A percentile compares a stretch with the other conserved stretches of the same genome.
Evolutionary conservation across 192 early-diverging fungal species (phyloP).

Genomic region (Diversispora epigaea): DNA sequence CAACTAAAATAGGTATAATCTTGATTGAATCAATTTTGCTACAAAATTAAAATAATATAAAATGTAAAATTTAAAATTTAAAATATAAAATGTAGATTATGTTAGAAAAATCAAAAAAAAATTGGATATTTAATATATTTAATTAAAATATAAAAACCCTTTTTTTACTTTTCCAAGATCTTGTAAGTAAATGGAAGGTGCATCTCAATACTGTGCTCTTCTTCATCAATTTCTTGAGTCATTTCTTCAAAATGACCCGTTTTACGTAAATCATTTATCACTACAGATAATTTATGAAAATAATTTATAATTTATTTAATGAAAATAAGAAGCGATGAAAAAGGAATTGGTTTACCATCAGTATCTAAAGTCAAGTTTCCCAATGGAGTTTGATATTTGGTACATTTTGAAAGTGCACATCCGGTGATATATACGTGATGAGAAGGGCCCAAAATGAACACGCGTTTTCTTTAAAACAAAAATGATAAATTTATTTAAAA

Average conservation of each 20-base stretch:
- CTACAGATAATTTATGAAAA: conserved; percentile 35
- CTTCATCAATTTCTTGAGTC: conserved; percentile 71
- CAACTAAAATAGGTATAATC: conserved; percentile 92
- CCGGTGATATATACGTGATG: conserved; percentile 82
- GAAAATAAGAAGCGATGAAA: not conserved
- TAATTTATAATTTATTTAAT: not conserved
- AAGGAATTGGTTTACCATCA: conserved; percentile 45
- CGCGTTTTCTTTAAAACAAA: conserved; percentile 55
- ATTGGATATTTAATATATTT: not conserved
- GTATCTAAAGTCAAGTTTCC: conserved; percentile 77
- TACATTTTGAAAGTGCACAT: conserved; percentile 76
- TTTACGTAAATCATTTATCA: conserved; percentile 60
- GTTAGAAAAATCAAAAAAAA: not conserved
- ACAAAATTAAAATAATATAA: conserved; percentile 2
- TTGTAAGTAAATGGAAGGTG: conserved; percentile 90
- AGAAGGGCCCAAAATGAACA: conserved; percentile 92
- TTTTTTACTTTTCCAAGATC: conserved; percentile 65
- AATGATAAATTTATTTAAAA: not conserved
- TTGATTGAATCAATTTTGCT: conserved; percentile 55
- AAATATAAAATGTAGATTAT: not conserved
- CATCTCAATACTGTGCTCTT: conserved; percentile 98
- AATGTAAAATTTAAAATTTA: no score
- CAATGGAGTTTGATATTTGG: conserved; percentile 81
- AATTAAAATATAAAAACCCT: not conserved
- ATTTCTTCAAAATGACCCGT: conserved; percentile 71